Evolutionary conservation across 306 rosid species (phyloP).

Genomic region (Trifolium repens): DNA sequence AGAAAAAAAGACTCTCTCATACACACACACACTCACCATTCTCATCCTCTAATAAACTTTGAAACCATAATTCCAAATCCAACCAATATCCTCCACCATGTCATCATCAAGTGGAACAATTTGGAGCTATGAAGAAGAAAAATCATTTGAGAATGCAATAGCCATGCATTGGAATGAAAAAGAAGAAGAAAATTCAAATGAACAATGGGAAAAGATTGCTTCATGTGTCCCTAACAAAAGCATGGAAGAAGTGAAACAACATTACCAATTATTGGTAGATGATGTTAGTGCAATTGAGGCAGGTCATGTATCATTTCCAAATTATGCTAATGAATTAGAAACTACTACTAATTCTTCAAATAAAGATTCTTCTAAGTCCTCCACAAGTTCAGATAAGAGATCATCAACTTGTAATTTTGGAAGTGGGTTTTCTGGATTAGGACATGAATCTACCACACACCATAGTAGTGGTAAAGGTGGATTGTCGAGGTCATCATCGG

Average conservation of each 20-base stretch:
- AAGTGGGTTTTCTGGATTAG: constrained; percentile 71
- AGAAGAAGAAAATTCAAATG: constrained; percentile 44
- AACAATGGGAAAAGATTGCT: constrained; percentile 87
- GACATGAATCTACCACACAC: constrained; percentile 63
- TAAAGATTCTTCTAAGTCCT: constrained; percentile 62
- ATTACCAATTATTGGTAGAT: constrained; percentile 72
- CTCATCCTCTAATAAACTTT: constrained; percentile 41
- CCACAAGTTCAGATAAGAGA: constrained; percentile 67
- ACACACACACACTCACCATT: constrained; percentile 44
- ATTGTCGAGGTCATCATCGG: constrained; percentile 69
- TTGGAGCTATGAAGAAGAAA: constrained; percentile 95
- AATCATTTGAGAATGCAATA: constrained; percentile 85
- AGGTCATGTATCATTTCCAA: constrained; percentile 71
- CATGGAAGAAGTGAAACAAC: constrained; percentile 78
- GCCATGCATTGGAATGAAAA: constrained; percentile 82
- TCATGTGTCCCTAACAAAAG: constrained; percentile 68
- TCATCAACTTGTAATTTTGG: constrained; percentile 65
- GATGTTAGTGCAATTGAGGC: constrained; percentile 82
- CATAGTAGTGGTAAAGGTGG: constrained; percentile 70
- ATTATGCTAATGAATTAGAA: constrained; percentile 56
- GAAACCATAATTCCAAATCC: constrained; percentile 43
- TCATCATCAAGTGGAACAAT: constrained; percentile 66
- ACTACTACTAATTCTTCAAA: constrained; percentile 48
- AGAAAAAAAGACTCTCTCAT: constrained; percentile 17
- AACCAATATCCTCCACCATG: constrained; percentile 59